phyloP scores from a whole-genome alignment of 305 asterid species.

The Salvia sclarea region DNA sequence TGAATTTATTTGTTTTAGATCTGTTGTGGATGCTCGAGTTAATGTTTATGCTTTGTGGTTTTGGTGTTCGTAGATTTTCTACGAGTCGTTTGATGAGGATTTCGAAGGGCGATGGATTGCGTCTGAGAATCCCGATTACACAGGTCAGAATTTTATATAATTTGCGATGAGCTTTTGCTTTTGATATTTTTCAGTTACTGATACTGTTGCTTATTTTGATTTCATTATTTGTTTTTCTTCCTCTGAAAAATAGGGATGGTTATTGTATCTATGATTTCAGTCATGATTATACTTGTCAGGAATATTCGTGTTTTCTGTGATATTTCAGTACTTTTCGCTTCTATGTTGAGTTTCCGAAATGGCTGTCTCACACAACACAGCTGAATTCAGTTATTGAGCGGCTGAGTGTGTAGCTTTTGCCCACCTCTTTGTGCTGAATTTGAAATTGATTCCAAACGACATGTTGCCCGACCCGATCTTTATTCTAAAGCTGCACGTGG shows the following conservation, averaged over 20 bases:
- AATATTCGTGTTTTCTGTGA: too few species aligned
- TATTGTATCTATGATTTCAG: not conserved
- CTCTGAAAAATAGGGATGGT: not conserved
- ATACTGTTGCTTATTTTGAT: not conserved
- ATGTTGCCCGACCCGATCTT: not conserved
- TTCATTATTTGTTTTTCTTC: not conserved
- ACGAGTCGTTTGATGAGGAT: constrained; percentile 82
- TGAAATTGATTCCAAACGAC: not conserved
- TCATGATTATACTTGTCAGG: not conserved
- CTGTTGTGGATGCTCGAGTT: constrained; percentile 20
- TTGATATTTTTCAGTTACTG: not conserved
- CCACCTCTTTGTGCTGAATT: not conserved
- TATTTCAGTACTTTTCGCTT: not conserved
- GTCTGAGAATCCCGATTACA: constrained; percentile 69
- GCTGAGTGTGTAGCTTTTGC: too few species aligned
- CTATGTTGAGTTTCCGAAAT: not conserved
- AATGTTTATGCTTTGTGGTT: constrained; percentile 3
- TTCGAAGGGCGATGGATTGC: constrained; percentile 77
- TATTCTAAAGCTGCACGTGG: not conserved
- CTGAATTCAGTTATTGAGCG: constrained; percentile 5
- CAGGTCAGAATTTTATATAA: constrained; percentile 45
- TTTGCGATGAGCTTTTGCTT: constrained; percentile 9
- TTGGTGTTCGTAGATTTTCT: constrained; percentile 52
- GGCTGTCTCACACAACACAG: not conserved
- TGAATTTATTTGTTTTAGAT: constrained; percentile 14